Evolutionary conservation across 2,329 filamentous ascomycete species (phyloP).

Genomic region (Xylariaceae sp.): DNA sequence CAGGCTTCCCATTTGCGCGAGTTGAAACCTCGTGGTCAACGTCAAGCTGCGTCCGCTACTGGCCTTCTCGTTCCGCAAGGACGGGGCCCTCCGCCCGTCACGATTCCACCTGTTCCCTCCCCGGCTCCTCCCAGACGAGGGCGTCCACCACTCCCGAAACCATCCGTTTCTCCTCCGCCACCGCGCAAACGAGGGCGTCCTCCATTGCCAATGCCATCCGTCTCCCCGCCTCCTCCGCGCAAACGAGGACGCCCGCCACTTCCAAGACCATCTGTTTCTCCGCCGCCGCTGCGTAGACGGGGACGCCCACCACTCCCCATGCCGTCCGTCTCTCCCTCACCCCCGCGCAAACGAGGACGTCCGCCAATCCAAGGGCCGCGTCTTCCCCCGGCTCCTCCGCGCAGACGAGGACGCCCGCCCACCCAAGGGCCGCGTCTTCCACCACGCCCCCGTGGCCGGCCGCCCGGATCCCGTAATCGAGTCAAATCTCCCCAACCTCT

Average conservation of each 20-base stretch:
- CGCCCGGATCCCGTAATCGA: neutral
- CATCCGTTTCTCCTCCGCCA: neutral
- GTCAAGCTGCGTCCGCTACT: neutral
- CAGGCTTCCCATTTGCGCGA: neutral
- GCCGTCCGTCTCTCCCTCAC: neutral
- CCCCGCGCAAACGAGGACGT: neutral
- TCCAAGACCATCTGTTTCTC: neutral
- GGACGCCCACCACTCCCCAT: neutral
- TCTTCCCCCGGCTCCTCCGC: neutral
- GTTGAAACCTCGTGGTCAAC: neutral
- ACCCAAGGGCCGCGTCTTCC: neutral
- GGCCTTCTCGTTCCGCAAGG: neutral
- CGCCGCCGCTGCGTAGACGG: neutral
- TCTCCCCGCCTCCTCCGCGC: neutral
- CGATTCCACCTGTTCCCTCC: neutral
- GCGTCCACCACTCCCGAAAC: neutral
- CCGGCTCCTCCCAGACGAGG: neutral
- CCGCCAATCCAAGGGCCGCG: neutral
- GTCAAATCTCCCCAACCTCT: neutral
- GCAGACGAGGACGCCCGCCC: neutral
- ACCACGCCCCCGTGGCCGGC: neutral
- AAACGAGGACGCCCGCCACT: neutral
- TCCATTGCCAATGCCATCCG: neutral
- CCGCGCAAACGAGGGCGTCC: neutral
- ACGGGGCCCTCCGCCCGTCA: neutral